phyloP scores from a whole-genome alignment of 176 grass and related monocot genomes.

The Pontederia crassipes region DNA sequence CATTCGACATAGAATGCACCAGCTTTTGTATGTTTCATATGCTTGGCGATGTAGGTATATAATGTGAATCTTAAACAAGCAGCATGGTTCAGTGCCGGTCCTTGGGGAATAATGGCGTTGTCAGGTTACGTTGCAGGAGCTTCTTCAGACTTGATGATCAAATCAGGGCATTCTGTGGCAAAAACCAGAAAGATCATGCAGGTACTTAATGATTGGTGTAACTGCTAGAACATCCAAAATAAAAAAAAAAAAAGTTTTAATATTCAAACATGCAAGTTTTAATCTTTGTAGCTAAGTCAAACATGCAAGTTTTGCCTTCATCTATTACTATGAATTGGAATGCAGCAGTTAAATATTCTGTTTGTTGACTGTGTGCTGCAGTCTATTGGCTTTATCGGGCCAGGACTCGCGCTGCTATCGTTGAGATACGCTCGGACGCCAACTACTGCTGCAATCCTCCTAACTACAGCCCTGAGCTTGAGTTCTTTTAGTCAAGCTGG shows the following conservation, averaged over 20 bases:
- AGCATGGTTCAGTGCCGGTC: slow-evolving; percentile 91
- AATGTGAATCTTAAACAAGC: slow-evolving; percentile 87
- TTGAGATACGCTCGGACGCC: slow-evolving; percentile 77
- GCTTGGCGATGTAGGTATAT: slow-evolving; percentile 57
- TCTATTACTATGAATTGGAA: too few species aligned
- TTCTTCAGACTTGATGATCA: slow-evolving; percentile 74
- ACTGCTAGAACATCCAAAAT: background rate
- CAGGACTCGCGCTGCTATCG: slow-evolving; percentile 52
- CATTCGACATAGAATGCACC: background rate
- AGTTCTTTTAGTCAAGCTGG: slow-evolving; percentile 92
- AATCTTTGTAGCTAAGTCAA: too few species aligned
- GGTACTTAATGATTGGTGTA: slow-evolving; percentile 16
- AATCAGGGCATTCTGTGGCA: slow-evolving; percentile 35
- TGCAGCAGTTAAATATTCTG: background rate
- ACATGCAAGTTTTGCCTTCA: too few species aligned
- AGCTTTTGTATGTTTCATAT: background rate
- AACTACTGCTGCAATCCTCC: slow-evolving; percentile 46
- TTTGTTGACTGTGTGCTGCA: slow-evolving; percentile 24
- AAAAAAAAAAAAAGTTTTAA: too few species aligned
- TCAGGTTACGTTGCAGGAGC: slow-evolving; percentile 85
- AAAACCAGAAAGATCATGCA: slow-evolving; percentile 71
- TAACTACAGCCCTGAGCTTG: slow-evolving; percentile 75
- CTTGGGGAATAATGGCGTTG: slow-evolving; percentile 79
- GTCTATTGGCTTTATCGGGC: slow-evolving; percentile 90
- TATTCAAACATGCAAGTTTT: too few species aligned